Evolutionary conservation across 371 early-diverging fungal genomes (phyloP).

Genomic region (Haplosporangium sp.): DNA sequence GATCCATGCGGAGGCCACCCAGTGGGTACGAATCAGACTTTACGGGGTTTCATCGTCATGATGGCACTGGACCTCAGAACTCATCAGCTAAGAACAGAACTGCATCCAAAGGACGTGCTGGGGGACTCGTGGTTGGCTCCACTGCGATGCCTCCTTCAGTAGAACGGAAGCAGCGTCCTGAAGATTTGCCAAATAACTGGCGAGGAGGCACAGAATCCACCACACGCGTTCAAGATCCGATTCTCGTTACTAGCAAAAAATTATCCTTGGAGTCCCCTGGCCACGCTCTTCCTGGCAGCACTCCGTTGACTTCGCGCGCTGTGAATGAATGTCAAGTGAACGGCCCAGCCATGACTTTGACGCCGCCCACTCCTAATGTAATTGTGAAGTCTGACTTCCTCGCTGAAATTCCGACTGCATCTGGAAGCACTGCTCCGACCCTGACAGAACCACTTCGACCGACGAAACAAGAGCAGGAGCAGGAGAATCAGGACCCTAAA

Average conservation of each 20-base stretch:
- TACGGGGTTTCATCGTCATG: conserved; percentile 17
- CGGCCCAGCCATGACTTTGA: conserved; percentile 29
- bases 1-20: conserved; percentile 12
- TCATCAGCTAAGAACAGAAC: conserved; percentile 14
- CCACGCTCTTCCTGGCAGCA: not conserved
- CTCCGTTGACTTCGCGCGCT: not conserved
- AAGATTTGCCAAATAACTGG: conserved; percentile 16
- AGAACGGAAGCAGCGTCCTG: conserved; percentile 23
- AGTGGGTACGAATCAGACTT: conserved; percentile 31
- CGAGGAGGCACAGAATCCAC: conserved; percentile 8
- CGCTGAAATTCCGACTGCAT: not conserved
- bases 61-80: conserved; percentile 1
- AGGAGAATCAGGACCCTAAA: conserved; percentile 10
- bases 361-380: conserved; percentile 31
- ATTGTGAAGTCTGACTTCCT: conserved; percentile 18
- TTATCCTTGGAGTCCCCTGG: not conserved
- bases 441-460: not conserved
- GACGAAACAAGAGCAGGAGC: not conserved
- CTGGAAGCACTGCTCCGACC: too few species aligned
- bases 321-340: not conserved
- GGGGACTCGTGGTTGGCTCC: conserved; percentile 4
- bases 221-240: too few species aligned
- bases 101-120: conserved; percentile 28
- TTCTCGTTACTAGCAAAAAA: not conserved
- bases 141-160: conserved; percentile 4